phyloP scores from a whole-genome alignment of 129 eudicot species.

The Pittosporum tobira region DNA sequence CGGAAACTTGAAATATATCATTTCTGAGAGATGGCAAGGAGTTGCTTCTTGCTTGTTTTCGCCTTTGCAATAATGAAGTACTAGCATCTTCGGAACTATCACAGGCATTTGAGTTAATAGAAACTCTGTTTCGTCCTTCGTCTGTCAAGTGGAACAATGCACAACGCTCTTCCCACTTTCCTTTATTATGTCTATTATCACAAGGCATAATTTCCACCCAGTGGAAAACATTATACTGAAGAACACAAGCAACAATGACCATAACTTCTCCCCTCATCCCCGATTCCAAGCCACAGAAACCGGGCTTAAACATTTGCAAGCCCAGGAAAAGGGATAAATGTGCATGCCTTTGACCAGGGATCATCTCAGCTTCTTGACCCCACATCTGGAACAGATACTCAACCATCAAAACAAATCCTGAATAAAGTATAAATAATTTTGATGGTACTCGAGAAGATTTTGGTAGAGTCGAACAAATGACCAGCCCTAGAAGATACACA shows the following conservation, averaged over 20 bases:
- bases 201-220: constrained; percentile 37
- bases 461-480: constrained; percentile 34
- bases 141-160: constrained; percentile 27
- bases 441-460: constrained; percentile 42
- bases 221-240: constrained; percentile 43
- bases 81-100: not conserved
- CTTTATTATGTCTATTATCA: constrained; percentile 23
- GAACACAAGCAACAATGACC: constrained; percentile 39
- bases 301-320: constrained; percentile 27
- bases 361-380: constrained; percentile 32
- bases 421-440: constrained; percentile 31
- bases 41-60: constrained; percentile 3
- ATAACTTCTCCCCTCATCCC: constrained; percentile 45
- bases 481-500: constrained; percentile 40
- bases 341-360: constrained; percentile 31
- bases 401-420: constrained; percentile 39
- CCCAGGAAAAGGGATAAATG: constrained; percentile 31
- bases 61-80: constrained; percentile 15
- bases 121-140: constrained; percentile 4
- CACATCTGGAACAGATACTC: constrained; percentile 45
- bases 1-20: constrained; percentile 14
- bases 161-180: constrained; percentile 43
- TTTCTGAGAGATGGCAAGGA: not conserved
- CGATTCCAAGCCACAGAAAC: constrained; percentile 41
- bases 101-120: constrained; percentile 6